Evolutionary conservation across 2,329 filamentous ascomycete genomes (phyloP), one percentile per base, ranked within the genome.

Genomic region (Fusarium haematococcum): DNA sequence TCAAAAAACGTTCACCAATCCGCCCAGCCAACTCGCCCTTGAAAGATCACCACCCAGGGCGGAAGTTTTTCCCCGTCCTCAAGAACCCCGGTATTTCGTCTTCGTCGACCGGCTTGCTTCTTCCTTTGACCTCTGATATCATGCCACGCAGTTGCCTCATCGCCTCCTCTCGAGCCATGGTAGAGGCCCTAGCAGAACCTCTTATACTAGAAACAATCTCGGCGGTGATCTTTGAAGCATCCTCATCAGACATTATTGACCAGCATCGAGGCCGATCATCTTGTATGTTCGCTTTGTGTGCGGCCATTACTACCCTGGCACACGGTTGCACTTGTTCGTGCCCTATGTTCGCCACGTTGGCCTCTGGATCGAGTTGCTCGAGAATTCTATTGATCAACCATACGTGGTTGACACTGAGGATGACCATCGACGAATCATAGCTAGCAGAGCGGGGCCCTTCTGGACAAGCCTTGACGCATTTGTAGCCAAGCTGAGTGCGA

Each of bases 31-130:
- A 30, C 27, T 30, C 27, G 27, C 27, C 27, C 27, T 30, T 30
- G 27, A 30, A 30, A 30, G 8, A 30, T 30, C 27, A 30, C 27
- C 27, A 30, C 7, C 8, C 8, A 30, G 2, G 27, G 27, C 8
- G 2, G 27, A 30, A 30, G 8, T 9, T 30, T 30, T 30, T 9
- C 2, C 2, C 8, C 2, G 2, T 2, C 1, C 27, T 30, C 1
- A 2, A 9, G 7, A 30, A 30, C 27, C 8, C 8, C 27, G 27
- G 27, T 2, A 30, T 2, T 30, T 2, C 27, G 9, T 30, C 27
- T 30, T 30, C 27, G 7, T 30, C 27, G 9, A 30, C 27, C 27
- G 9, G 27, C 27, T 30, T 30, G 8, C 27, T 30, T 30, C 27
- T 30, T 30, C 27, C 27, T 30, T 30, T 30, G 27, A 30, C 27